These are phyloP conservation scores for Apostasia ramifera DNA, from an alignment of 106 monocot genomes.

Conservation along the genomic window DNA sequence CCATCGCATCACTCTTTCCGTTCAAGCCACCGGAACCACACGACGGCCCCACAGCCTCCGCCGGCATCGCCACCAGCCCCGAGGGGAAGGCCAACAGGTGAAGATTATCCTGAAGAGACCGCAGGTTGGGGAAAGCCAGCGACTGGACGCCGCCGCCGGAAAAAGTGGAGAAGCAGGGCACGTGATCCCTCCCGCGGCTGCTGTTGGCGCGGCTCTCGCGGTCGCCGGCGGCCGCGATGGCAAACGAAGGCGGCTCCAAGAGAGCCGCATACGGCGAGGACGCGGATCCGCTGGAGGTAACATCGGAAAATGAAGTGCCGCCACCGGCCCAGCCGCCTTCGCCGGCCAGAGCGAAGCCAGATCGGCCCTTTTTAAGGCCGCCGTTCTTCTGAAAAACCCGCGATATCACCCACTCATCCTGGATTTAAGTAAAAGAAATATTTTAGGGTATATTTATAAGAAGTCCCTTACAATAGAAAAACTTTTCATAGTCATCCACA, in stretches of 20 bases:
- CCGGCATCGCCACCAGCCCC: neutral
- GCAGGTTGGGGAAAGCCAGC: constrained; percentile 27
- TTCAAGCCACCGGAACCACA: neutral
- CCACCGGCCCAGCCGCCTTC: neutral
- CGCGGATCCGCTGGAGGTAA: neutral
- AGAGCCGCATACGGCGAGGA: constrained; percentile 20
- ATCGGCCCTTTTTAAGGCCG: constrained; percentile 31
- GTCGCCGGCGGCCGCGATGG: constrained; percentile 10
- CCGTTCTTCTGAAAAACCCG: constrained; percentile 64
- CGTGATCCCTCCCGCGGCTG: constrained; percentile 38
- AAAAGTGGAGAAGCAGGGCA: constrained; percentile 93
- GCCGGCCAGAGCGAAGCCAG: constrained; percentile 3
- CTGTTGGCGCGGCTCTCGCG: constrained; percentile 27
- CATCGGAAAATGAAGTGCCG: neutral
- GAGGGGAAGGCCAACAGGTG: constrained; percentile 45
- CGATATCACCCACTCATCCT: constrained; percentile 89
- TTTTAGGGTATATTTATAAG: too few species aligned
- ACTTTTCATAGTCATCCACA: too few species aligned
- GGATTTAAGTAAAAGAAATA: neutral
- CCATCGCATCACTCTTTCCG: neutral
- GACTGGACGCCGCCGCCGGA: neutral
- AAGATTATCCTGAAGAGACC: constrained; percentile 54
- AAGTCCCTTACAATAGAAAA: too few species aligned
- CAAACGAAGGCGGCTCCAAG: constrained; percentile 16
- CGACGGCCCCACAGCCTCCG: neutral